Percentiles rank a stretch among this genome's conserved stretches.
Evolutionary conservation across 306 rosid species (phyloP).

Genomic region (Hylodesmum podocarpum): DNA sequence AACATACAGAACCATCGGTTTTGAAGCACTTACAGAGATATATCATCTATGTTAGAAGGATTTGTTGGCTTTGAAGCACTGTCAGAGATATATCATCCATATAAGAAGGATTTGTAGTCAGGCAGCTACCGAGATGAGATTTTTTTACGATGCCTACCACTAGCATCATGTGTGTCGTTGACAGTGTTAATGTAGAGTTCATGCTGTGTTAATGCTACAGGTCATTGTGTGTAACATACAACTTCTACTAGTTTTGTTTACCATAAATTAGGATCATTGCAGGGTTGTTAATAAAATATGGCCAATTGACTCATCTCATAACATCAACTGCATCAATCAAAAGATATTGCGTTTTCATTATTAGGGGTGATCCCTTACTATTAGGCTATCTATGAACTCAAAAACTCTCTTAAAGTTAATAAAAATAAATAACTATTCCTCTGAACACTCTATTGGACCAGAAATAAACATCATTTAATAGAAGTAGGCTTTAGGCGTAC

Average conservation of each 20-base stretch:
- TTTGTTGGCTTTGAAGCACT: constrained; percentile 42
- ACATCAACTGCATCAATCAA: background rate
- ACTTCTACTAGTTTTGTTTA: background rate
- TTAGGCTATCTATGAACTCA: background rate
- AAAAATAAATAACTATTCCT: background rate
- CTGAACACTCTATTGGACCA: constrained; percentile 26
- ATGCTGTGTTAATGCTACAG: background rate
- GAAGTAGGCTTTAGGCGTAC: constrained; percentile 29
- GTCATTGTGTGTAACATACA: constrained; percentile 10
- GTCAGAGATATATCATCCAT: constrained; percentile 22
- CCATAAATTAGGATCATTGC: background rate
- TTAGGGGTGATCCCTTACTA: background rate
- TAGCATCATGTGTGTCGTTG: background rate
- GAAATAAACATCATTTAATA: constrained; percentile 31
- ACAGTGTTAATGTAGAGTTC: constrained; percentile 8
- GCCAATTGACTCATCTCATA: background rate
- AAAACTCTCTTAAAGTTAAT: background rate
- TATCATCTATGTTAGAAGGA: constrained; percentile 18
- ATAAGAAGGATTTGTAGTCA: constrained; percentile 38
- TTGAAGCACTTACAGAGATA: constrained; percentile 41
- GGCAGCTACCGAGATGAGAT: constrained; percentile 26
- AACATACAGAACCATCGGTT: constrained; percentile 32
- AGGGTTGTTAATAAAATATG: background rate
- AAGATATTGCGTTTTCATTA: background rate
- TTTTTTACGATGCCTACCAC: constrained; percentile 22